Percentiles rank a stretch among this genome's conserved stretches.
Evolutionary conservation across 2,329 filamentous ascomycete species (phyloP).

Genomic region (Alternaria triticina): DNA sequence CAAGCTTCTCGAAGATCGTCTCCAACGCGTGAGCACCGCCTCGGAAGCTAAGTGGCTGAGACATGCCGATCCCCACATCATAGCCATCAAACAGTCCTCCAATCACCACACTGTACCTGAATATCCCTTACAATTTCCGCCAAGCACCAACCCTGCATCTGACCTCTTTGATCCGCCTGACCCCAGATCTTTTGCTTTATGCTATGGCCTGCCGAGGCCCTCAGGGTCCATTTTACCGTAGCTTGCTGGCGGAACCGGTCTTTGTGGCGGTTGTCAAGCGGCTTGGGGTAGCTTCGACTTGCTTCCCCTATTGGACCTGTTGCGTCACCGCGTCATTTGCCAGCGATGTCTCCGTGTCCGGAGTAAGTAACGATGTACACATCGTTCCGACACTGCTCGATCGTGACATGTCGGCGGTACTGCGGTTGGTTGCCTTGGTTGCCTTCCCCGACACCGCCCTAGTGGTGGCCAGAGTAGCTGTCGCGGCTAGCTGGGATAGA

Average conservation of each 20-base stretch:
- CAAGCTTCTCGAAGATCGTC: constrained; percentile 10
- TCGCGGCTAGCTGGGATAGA: constrained; percentile 6
- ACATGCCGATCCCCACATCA: constrained; percentile 39
- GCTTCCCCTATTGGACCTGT: constrained; percentile 13
- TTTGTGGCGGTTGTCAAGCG: background rate
- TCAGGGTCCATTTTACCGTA: background rate
- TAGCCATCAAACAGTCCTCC: constrained; percentile 26
- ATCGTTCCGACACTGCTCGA: background rate
- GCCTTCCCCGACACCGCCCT: constrained; percentile 28
- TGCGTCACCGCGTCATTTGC: constrained; percentile 28
- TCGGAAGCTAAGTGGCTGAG: constrained; percentile 25
- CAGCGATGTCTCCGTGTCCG: constrained; percentile 12
- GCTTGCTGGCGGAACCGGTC: constrained; percentile 5
- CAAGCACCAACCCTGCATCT: constrained; percentile 25
- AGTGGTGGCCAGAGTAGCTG: constrained; percentile 6
- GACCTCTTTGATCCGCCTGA: constrained; percentile 4
- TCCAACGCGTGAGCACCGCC: constrained; percentile 5
- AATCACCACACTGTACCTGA: constrained; percentile 45
- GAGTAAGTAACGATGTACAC: constrained; percentile 28
- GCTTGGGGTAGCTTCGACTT: constrained; percentile 5
- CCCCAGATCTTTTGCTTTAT: constrained; percentile 4
- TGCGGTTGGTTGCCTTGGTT: constrained; percentile 19
- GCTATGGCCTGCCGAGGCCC: constrained; percentile 4
- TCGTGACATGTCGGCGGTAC: constrained; percentile 7
- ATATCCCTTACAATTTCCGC: constrained; percentile 6